phyloP scores from a whole-genome alignment of 345 rosid genomes.

The Mallotus nudiflorus region DNA sequence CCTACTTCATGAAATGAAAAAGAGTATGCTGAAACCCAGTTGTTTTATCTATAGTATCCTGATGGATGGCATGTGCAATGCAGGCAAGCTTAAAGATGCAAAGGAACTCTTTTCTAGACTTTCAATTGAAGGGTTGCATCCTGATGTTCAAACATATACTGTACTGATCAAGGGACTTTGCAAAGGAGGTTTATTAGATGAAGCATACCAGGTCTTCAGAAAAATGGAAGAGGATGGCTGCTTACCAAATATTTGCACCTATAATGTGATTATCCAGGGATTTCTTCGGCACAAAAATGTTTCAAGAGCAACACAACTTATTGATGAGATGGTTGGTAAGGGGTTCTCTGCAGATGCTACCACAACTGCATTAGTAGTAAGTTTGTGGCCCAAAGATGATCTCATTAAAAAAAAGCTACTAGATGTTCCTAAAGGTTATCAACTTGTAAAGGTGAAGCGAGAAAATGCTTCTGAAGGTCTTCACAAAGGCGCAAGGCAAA shows the following conservation, averaged over 20 bases:
- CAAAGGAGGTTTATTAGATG: slow-evolving; percentile 12
- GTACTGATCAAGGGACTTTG: slow-evolving; percentile 12
- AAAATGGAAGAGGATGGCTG: slow-evolving; percentile 16
- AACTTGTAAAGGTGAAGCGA: too few relatives aligned
- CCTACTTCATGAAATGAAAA: neutral
- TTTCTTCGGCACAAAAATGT: slow-evolving; percentile 3
- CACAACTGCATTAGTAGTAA: neutral
- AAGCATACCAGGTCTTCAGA: slow-evolving; percentile 14
- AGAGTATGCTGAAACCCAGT: neutral
- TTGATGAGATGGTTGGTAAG: neutral
- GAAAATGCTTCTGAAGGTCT: too few relatives aligned
- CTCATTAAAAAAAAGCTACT: neutral
- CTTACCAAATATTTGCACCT: slow-evolving; percentile 3
- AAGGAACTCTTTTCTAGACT: neutral
- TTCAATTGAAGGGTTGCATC: slow-evolving; percentile 4
- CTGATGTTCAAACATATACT: neutral
- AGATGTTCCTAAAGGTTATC: neutral
- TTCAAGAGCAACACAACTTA: slow-evolving; percentile 1
- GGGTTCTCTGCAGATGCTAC: neutral
- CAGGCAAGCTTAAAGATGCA: neutral
- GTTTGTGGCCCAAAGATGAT: neutral
- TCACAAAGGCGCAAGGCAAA: too few relatives aligned
- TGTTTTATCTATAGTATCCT: neutral
- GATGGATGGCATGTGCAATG: neutral
- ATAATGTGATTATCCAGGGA: slow-evolving; percentile 15